Percentiles rank a stretch among this genome's conserved stretches.
Conservation (phyloP, 768 basidiomycete species). For the Pilatotrama ljubarskyi region DNA sequence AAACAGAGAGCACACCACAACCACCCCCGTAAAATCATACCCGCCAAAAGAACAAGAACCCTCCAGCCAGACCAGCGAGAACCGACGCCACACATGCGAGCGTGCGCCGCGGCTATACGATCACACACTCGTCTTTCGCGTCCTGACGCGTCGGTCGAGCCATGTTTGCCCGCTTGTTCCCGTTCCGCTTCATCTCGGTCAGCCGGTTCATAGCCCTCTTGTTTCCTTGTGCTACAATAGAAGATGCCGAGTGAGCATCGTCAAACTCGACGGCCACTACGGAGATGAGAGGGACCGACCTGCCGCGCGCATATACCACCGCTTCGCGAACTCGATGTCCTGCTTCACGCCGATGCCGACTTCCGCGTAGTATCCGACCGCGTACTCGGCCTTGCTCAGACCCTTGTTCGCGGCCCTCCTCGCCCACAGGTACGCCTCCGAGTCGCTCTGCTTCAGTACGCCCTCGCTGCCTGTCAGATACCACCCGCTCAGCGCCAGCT, state of each 20-base stretch:
- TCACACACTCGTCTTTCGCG: constrained; percentile 91
- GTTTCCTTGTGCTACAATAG: constrained; percentile 84
- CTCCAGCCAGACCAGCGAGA: neutral
- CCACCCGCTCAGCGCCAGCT: constrained; percentile 96
- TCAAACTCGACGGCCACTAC: neutral
- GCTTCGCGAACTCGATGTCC: constrained; percentile 92
- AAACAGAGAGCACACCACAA: neutral
- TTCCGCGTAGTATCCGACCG: constrained; percentile 97
- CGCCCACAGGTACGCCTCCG: constrained; percentile 99
- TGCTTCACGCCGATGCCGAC: constrained; percentile 97
- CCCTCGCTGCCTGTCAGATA: constrained; percentile 96
- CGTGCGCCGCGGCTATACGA: constrained; percentile 45
- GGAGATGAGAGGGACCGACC: constrained; percentile 52
- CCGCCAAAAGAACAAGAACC: neutral
- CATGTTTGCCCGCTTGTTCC: constrained; percentile 73
- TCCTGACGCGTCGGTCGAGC: constrained; percentile 90
- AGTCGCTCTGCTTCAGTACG: constrained; percentile 95
- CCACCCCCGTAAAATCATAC: no score
- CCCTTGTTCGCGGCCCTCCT: constrained; percentile 96
- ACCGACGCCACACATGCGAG: neutral
- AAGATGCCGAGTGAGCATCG: neutral
- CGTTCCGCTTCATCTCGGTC: constrained; percentile 92
- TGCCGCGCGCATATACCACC: constrained; percentile 99
- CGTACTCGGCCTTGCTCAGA: constrained; percentile 95
- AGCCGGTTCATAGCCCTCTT: constrained; percentile 95